Evolutionary conservation across 106 monocot species (phyloP).

Genomic region (Allium fistulosum): DNA sequence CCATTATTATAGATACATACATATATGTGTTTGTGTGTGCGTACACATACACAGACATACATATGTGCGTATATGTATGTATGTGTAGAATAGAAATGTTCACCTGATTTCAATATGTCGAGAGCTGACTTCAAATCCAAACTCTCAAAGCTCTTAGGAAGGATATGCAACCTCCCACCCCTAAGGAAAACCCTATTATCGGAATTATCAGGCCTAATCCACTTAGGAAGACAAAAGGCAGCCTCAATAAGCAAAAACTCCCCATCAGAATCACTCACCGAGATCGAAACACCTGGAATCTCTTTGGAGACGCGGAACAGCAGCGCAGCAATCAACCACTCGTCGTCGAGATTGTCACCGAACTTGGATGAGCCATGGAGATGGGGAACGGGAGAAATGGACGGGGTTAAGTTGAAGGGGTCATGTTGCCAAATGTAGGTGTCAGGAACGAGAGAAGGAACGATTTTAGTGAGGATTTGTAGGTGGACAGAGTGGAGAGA

Average conservation of each 20-base stretch:
- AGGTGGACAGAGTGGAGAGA: constrained; percentile 29
- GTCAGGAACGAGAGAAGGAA: constrained; percentile 26
- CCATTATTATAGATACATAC: too few relatives aligned
- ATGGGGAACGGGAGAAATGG: constrained; percentile 40
- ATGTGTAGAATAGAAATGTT: too few relatives aligned
- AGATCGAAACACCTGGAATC: constrained; percentile 41
- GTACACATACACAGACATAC: too few relatives aligned
- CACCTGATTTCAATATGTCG: constrained; percentile 11
- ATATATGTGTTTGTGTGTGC: too few relatives aligned
- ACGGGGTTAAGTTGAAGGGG: constrained; percentile 23
- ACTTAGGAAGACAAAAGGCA: constrained; percentile 64
- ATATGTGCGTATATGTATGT: too few relatives aligned
- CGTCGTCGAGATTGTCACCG: constrained; percentile 88
- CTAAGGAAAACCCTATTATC: constrained; percentile 74
- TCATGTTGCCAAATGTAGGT: constrained; percentile 77
- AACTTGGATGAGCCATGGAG: constrained; percentile 68
- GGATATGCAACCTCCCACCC: constrained; percentile 56
- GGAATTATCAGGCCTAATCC: constrained; percentile 62
- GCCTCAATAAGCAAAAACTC: constrained; percentile 97
- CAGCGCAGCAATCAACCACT: constrained; percentile 83
- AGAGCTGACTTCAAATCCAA: constrained; percentile 40
- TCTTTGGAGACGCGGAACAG: constrained; percentile 43
- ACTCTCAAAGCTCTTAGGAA: constrained; percentile 22
- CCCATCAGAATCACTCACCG: constrained; percentile 82
- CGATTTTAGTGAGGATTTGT: constrained; percentile 15